These are phyloP conservation scores for Sugiyamaella mastotermitis DNA, from an alignment of 805 yeast genomes.

Conservation along the genomic window DNA sequence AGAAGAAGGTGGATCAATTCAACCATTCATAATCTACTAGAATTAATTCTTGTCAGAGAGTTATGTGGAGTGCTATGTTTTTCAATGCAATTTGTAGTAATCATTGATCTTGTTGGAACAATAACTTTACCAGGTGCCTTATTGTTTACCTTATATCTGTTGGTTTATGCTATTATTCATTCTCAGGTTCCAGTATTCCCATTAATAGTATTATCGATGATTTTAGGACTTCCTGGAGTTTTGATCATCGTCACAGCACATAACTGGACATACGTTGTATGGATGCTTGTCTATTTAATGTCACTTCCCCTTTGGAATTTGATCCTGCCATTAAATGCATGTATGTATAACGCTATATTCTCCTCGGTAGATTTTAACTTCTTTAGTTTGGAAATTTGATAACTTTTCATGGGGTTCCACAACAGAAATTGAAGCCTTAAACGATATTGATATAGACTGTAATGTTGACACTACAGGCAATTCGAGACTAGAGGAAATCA, in stretches of 20 bases:
- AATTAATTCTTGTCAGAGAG: conserved; percentile 74
- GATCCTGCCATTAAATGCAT: conserved; percentile 77
- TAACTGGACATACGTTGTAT: conserved; percentile 60
- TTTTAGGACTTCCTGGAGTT: conserved; percentile 81
- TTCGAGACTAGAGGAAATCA: too few species aligned
- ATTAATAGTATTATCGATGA: conserved; percentile 64
- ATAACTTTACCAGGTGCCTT: conserved; percentile 86
- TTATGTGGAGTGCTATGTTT: conserved; percentile 92
- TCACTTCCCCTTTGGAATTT: conserved; percentile 96
- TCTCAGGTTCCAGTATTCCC: conserved; percentile 75
- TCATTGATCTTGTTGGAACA: conserved; percentile 80
- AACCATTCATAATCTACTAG: conserved; percentile 88
- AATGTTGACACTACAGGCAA: too few species aligned
- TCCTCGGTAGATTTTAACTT: background rate
- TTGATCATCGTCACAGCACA: conserved; percentile 74
- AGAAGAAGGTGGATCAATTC: conserved; percentile 97
- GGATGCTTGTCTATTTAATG: conserved; percentile 70
- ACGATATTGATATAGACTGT: conserved; percentile 34
- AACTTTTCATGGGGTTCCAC: conserved; percentile 98
- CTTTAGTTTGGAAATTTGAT: conserved; percentile 74
- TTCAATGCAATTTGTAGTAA: conserved; percentile 89
- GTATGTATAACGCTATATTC: conserved; percentile 18
- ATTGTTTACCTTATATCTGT: conserved; percentile 72
- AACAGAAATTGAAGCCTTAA: conserved; percentile 55
- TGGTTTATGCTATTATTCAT: conserved; percentile 62